Evolutionary conservation across 257 asterid species (phyloP).

Genomic region (Phtheirospermum japonicum): DNA sequence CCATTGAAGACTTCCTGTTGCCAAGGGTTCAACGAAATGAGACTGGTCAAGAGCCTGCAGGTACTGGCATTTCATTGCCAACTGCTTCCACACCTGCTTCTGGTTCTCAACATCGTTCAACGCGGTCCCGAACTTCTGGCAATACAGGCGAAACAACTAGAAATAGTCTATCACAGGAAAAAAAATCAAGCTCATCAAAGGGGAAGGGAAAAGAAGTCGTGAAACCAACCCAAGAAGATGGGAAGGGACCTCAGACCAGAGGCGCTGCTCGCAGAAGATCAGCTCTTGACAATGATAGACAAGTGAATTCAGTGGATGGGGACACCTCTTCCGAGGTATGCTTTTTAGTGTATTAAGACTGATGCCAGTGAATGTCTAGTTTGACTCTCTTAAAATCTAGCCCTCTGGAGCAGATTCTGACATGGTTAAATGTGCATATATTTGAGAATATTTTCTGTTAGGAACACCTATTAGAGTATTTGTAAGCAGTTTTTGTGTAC

Average conservation of each 20-base stretch:
- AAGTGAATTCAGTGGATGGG: conserved; percentile 52
- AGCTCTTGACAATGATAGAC: conserved; percentile 62
- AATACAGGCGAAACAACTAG: conserved; percentile 45
- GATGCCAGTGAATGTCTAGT: background rate
- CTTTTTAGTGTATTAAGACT: conserved; percentile 7
- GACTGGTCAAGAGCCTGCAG: conserved; percentile 57
- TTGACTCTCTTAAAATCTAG: background rate
- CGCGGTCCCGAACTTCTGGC: conserved; percentile 57
- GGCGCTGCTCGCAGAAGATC: conserved; percentile 63
- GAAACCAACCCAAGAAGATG: conserved; percentile 59
- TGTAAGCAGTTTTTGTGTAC: background rate
- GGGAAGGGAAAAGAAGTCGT: conserved; percentile 79
- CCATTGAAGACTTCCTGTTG: conserved; percentile 81
- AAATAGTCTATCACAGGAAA: conserved; percentile 50
- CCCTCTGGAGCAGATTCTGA: background rate
- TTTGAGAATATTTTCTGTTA: background rate
- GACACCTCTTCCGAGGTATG: conserved; percentile 77
- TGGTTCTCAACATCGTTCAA: conserved; percentile 56
- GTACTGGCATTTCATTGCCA: too few species aligned
- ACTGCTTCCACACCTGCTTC: conserved; percentile 41
- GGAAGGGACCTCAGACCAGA: conserved; percentile 72
- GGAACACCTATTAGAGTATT: background rate
- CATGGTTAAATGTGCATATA: background rate
- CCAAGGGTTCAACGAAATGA: conserved; percentile 66
- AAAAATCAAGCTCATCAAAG: conserved; percentile 48